Percentiles rank a stretch among this genome's conserved stretches.
These are phyloP conservation scores for Exophiala calicioides DNA, from an alignment of 2,329 filamentous ascomycete genomes.

Conservation along the genomic window DNA sequence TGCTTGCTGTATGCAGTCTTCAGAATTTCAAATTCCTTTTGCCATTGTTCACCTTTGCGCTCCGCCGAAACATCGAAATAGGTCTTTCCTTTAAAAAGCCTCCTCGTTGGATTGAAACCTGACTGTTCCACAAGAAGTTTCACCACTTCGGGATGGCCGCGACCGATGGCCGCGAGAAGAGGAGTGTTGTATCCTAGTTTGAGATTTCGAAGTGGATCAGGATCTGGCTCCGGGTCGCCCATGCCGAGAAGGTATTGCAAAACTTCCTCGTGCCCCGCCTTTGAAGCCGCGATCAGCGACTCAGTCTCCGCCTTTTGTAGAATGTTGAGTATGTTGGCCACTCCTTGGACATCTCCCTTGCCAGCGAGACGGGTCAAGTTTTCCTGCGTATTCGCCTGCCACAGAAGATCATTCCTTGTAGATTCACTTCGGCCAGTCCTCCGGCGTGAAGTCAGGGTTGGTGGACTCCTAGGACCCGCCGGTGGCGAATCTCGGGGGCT, in stretches of 20 bases:
- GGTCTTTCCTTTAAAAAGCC: conserved; percentile 70
- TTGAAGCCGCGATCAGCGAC: conserved; percentile 85
- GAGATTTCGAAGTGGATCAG: conserved; percentile 59
- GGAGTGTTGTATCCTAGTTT: conserved; percentile 78
- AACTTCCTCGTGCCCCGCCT: conserved; percentile 86
- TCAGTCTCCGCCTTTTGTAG: conserved; percentile 69
- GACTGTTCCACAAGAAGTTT: conserved; percentile 74
- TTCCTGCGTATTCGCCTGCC: conserved; percentile 53
- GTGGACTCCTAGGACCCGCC: conserved; percentile 42
- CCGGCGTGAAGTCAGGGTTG: conserved; percentile 38
- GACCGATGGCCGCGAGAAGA: conserved; percentile 90
- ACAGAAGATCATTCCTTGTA: conserved; percentile 52
- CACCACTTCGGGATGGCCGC: conserved; percentile 81
- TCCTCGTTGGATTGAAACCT: conserved; percentile 78
- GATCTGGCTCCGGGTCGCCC: conserved; percentile 68
- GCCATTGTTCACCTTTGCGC: conserved; percentile 82
- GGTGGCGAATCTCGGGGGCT: conserved; percentile 50
- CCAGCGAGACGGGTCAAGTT: conserved; percentile 52
- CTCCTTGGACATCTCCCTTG: conserved; percentile 52
- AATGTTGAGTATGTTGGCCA: conserved; percentile 52
- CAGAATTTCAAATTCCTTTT: conserved; percentile 79
- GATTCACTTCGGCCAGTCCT: conserved; percentile 52
- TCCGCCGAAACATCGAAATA: conserved; percentile 87
- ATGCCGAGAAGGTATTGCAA: conserved; percentile 75
- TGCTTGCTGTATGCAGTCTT: conserved; percentile 60